phyloP scores from a whole-genome alignment of 2,329 filamentous ascomycete species.

The Stemphylium beticola region DNA sequence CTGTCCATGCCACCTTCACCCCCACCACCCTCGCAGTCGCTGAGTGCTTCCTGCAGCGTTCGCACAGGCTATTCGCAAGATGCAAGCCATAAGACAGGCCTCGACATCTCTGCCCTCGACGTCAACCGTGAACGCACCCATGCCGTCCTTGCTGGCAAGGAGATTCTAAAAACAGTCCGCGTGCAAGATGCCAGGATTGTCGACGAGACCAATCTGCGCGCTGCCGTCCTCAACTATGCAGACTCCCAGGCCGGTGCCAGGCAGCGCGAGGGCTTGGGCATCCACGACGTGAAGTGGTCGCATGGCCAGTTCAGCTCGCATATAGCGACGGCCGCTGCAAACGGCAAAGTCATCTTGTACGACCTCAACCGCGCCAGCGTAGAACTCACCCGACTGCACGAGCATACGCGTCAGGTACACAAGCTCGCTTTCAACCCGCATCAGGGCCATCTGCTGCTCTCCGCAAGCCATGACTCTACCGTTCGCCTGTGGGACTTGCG shows the following conservation, averaged over 20 bases:
- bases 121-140: slow-evolving; percentile 68
- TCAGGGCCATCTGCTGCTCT: slow-evolving; percentile 64
- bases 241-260: slow-evolving; percentile 56
- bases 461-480: slow-evolving; percentile 69
- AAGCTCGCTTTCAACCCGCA: slow-evolving; percentile 70
- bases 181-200: slow-evolving; percentile 63
- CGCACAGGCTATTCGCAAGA: slow-evolving; percentile 60
- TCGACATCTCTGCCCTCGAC: slow-evolving; percentile 68
- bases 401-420: slow-evolving; percentile 70
- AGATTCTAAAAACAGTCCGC: slow-evolving; percentile 70
- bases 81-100: slow-evolving; percentile 67
- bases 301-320: slow-evolving; percentile 65
- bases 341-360: slow-evolving; percentile 70
- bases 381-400: slow-evolving; percentile 67
- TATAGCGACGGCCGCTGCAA: slow-evolving; percentile 68
- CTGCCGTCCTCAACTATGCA: slow-evolving; percentile 64
- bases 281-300: slow-evolving; percentile 72
- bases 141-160: slow-evolving; percentile 68
- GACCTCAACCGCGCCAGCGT: slow-evolving; percentile 66
- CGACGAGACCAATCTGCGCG: slow-evolving; percentile 69
- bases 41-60: slow-evolving; percentile 28
- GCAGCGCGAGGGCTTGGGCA: slow-evolving; percentile 65
- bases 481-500: slow-evolving; percentile 70
- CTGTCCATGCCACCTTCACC: neutral
- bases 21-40: neutral